phyloP scores from a whole-genome alignment of 1,284 basidiomycete genomes.

The Cutaneotrichosporon sp. region DNA sequence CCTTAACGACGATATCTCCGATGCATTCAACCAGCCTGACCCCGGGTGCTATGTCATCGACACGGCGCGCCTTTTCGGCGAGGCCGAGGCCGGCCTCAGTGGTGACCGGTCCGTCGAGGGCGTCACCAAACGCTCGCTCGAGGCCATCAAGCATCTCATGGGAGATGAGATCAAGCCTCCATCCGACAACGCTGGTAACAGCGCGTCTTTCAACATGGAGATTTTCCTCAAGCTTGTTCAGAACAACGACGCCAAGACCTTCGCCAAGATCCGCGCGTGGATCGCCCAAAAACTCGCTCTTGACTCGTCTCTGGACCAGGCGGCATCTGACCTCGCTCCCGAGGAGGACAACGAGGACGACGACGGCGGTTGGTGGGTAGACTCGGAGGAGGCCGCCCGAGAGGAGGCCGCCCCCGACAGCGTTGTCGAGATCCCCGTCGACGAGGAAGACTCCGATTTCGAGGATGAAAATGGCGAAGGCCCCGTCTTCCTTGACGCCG shows the following conservation, averaged over 20 bases:
- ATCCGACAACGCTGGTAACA: slow-evolving; percentile 29
- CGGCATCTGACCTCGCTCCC: no score
- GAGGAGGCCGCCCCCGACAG: no score
- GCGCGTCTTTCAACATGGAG: slow-evolving; percentile 2
- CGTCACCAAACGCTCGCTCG: slow-evolving; percentile 1
- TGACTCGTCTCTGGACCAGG: no score
- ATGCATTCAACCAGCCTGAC: slow-evolving; percentile 7
- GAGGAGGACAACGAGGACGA: no score
- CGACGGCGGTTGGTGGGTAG: no score
- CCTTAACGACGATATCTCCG: slow-evolving; percentile 17
- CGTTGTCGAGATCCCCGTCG: no score
- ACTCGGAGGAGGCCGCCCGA: no score
- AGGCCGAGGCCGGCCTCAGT: slow-evolving; percentile 21
- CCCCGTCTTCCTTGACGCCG: no score
- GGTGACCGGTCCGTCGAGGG: slow-evolving; percentile 19
- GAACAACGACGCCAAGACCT: background rate
- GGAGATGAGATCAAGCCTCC: background rate
- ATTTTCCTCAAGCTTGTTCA: background rate
- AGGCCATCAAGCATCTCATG: background rate
- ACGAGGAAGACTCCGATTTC: no score
- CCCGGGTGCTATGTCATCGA: slow-evolving; percentile 23
- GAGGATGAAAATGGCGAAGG: no score
- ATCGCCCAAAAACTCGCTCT: background rate
- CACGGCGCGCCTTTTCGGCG: slow-evolving; percentile 35
- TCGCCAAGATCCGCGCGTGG: background rate